Conservation (phyloP, 257 asterid species). For the Solanum chilense region DNA sequence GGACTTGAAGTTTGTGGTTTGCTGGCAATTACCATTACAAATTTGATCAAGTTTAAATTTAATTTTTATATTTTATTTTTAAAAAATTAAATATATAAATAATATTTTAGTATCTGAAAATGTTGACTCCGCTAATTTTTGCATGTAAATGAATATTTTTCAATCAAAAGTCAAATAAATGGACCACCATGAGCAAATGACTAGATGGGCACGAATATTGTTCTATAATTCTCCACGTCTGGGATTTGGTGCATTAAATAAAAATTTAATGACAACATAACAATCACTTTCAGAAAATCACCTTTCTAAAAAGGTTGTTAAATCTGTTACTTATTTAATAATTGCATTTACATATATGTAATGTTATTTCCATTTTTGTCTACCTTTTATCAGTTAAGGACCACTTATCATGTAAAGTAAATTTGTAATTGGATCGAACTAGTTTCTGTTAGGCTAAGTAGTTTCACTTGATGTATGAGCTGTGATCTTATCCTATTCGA, state of each 20-base stretch:
- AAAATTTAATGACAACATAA: neutral
- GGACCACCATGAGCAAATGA: neutral
- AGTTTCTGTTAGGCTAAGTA: neutral
- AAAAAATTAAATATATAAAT: too few species aligned
- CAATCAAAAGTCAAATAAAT: neutral
- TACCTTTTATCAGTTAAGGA: neutral
- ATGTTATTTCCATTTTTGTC: neutral
- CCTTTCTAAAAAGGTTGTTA: neutral
- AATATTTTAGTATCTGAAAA: too few species aligned
- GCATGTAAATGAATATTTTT: neutral
- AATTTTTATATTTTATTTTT: too few species aligned
- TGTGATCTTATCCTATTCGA: neutral
- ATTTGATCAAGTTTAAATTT: neutral
- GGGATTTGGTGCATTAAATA: neutral
- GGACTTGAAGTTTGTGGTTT: neutral
- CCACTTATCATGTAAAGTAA: neutral
- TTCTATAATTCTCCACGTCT: neutral
- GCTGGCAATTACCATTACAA: too few species aligned
- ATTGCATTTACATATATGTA: neutral
- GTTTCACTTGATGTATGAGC: neutral
- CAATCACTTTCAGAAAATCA: neutral
- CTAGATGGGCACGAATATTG: neutral
- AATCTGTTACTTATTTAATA: neutral
- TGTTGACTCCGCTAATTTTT: neutral
- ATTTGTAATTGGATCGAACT: neutral